Evolutionary conservation across 306 rosid species (phyloP).

Genomic region (Aeschynomene evenia): DNA sequence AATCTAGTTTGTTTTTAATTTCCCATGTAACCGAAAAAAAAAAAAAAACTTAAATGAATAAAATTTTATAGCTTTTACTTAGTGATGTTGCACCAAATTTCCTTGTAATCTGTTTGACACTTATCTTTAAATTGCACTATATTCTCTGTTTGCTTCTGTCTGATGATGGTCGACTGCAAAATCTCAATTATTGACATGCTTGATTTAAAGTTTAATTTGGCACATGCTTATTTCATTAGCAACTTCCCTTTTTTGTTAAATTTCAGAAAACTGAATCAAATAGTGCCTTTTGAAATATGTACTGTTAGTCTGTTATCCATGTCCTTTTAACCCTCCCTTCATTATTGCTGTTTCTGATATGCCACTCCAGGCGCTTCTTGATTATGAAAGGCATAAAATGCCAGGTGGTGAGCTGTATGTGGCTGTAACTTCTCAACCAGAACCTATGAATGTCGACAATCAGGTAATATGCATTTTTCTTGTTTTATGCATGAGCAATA

Average conservation of each 20-base stretch:
- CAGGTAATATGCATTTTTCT: constrained; percentile 52
- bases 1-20: no score
- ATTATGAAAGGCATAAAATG: constrained; percentile 85
- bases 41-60: no score
- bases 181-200: neutral
- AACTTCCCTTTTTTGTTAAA: neutral
- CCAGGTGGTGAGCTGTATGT: constrained; percentile 70
- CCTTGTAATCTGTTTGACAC: neutral
- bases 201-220: constrained; percentile 14
- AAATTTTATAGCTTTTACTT: neutral
- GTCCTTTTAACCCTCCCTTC: constrained; percentile 1
- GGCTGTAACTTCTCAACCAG: constrained; percentile 68
- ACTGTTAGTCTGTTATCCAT: neutral
- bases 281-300: constrained; percentile 21
- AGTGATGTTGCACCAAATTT: constrained; percentile 1
- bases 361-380: constrained; percentile 84
- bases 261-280: constrained; percentile 10
- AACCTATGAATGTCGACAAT: constrained; percentile 68
- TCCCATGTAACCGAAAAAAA: no score
- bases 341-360: constrained; percentile 22
- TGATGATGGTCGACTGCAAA: constrained; percentile 19
- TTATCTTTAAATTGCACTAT: constrained; percentile 14
- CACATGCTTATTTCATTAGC: neutral
- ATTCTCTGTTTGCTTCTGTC: constrained; percentile 22
- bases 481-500: constrained; percentile 18